Base-by-base conservation (phyloP, 495 filamentous ascomycete species). In the Penicillium crystallinum region DNA sequence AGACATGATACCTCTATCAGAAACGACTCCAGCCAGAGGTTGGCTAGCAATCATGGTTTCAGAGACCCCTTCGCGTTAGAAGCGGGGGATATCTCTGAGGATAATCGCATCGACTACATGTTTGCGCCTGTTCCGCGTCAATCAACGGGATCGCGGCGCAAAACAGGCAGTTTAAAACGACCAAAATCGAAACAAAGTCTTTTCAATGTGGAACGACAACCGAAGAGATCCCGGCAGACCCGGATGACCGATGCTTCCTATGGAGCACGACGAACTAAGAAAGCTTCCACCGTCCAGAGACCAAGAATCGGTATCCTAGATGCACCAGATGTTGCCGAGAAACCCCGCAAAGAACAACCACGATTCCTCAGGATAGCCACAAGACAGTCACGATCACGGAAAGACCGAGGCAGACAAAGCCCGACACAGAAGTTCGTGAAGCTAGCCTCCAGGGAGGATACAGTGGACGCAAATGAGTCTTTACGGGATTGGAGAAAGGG, bases 401-500 rank as follows among this genome's bases (percentile, higher is more conserved):
- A 57, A 34, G 84, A 88, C 54, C 61, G 75, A 52, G 91, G 89
- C 6, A 83, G 86, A 59, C 79, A 84, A 49, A 89, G 84, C 44
- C 90, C 90, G n/a, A 77, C 80, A 5, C 74, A 67, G 29, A 98
- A 97, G 64, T 68, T 81, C 27, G 80, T 98, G 43, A 71, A 81
- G 29, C 65, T 98, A 6, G 84, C 82, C 30, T 91, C 82, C 22
- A 76, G 74, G 19, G 60, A 70, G 14, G 91, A 97, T 58, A 95
- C 88, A 6, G 67, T 81, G 19, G 93, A 97, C 62, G 86, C 83
- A 1, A 82, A 84, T 39, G 67, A 72, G 12, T 74, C 82, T 11
- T 69, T 98, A 41, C 73, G 71, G 18, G 78, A 86, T 49, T 98
- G 93, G 93, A 85, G 81, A 61, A 76, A 74, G 52, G 91, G 91